Evolutionary conservation across 139 green algal species (phyloP).

Genomic region (Tetradesmus lagerheimii): DNA sequence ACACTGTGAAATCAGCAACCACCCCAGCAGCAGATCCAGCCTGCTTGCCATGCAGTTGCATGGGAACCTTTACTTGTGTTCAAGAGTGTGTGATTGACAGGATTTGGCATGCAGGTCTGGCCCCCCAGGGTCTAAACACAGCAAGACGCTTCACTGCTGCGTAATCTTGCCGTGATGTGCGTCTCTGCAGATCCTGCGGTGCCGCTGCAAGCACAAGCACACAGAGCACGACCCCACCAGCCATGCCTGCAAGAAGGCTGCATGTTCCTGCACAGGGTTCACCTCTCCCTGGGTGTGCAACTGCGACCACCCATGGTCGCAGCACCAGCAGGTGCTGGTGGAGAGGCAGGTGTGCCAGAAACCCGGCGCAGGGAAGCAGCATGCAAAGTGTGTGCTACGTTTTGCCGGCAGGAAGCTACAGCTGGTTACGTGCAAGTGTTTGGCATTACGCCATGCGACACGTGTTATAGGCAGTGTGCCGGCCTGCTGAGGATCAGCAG

Average conservation of each 20-base stretch:
- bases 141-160: too few species aligned
- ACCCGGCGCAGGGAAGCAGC: too few species aligned
- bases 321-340: slow-evolving; percentile 66
- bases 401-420: too few species aligned
- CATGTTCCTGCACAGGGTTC: slow-evolving; percentile 71
- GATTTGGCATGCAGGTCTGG: too few species aligned
- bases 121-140: too few species aligned
- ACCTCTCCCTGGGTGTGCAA: slow-evolving; percentile 85
- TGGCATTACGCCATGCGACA: too few species aligned
- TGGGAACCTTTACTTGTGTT: too few species aligned
- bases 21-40: neutral
- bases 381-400: too few species aligned
- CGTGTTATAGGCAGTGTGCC: too few species aligned
- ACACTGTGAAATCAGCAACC: neutral
- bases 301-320: slow-evolving; percentile 79
- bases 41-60: neutral
- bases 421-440: too few species aligned
- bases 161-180: neutral
- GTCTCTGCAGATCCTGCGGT: slow-evolving; percentile 44
- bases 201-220: slow-evolving; percentile 87
- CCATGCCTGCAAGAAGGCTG: slow-evolving; percentile 67
- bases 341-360: slow-evolving; percentile 18
- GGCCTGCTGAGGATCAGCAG: too few species aligned
- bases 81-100: too few species aligned
- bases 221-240: slow-evolving; percentile 75